phyloP scores from a whole-genome alignment of 768 basidiomycete genomes.

The Flagelloscypha sp. region DNA sequence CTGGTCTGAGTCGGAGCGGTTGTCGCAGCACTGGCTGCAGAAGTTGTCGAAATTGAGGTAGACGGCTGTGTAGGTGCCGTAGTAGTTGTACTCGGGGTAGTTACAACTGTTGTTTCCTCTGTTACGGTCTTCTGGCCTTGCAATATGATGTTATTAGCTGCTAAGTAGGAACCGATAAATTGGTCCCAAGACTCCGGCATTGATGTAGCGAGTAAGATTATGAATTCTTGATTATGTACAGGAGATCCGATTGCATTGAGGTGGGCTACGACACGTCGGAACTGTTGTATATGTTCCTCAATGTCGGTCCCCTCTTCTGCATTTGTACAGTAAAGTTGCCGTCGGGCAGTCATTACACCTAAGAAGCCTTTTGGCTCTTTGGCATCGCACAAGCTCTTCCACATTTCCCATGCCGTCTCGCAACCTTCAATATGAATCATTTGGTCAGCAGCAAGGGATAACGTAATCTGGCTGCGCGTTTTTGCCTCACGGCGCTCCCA shows the following conservation, averaged over 20 bases:
- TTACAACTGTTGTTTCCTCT: too few species aligned
- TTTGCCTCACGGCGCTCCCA: too few species aligned
- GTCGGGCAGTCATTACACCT: conserved; percentile 16
- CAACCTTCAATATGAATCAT: conserved; percentile 21
- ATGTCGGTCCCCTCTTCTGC: conserved; percentile 24
- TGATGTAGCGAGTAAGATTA: conserved; percentile 21
- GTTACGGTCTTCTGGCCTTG: too few species aligned
- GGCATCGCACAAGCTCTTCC: conserved; percentile 18
- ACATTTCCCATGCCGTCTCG: conserved; percentile 19
- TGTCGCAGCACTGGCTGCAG: too few species aligned
- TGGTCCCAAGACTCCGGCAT: conserved; percentile 27
- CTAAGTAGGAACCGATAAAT: conserved; percentile 17
- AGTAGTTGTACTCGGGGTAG: too few species aligned
- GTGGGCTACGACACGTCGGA: conserved; percentile 18
- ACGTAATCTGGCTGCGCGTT: conserved; percentile 22
- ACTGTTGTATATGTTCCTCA: conserved; percentile 21
- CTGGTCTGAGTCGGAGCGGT: too few species aligned
- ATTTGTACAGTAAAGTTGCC: conserved; percentile 18
- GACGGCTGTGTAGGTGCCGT: too few species aligned
- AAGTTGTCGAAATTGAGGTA: too few species aligned
- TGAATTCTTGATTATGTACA: conserved; percentile 22
- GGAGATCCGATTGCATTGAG: conserved; percentile 12
- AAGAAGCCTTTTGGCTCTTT: conserved; percentile 21
- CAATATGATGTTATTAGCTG: too few species aligned
- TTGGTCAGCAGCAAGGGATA: conserved; percentile 17